These are phyloP conservation scores for Halophytophthora batemanensis DNA, from an alignment of 352 stramenopile species.

Conservation along the genomic window DNA sequence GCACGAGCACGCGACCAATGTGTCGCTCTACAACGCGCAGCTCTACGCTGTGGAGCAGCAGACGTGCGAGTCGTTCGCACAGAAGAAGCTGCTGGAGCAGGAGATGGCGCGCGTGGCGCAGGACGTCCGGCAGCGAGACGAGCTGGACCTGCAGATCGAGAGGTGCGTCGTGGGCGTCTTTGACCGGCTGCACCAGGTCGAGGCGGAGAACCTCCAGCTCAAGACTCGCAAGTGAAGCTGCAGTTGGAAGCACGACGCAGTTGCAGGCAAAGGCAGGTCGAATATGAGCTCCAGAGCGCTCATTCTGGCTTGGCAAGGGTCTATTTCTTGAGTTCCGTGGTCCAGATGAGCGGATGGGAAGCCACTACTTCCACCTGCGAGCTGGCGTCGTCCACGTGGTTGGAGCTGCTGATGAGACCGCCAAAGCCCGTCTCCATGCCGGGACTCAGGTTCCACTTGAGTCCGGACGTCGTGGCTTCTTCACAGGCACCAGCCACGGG, in stretches of 20 bases:
- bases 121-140: constrained; percentile 44
- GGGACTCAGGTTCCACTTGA: constrained; percentile 85
- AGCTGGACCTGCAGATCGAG: constrained; percentile 48
- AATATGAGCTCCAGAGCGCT: background rate
- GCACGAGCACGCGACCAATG: constrained; percentile 29
- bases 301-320: background rate
- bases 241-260: too few species aligned
- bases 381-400: constrained; percentile 51
- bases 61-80: constrained; percentile 49
- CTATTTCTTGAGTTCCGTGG: constrained; percentile 72
- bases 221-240: constrained; percentile 3
- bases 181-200: constrained; percentile 47
- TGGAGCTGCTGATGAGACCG: constrained; percentile 82
- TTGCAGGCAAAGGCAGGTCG: background rate
- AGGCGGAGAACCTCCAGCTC: constrained; percentile 44
- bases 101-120: constrained; percentile 38
- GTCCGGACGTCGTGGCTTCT: constrained; percentile 78
- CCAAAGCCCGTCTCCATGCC: constrained; percentile 73
- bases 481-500: constrained; percentile 83
- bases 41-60: constrained; percentile 54
- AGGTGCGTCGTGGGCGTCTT: constrained; percentile 56
- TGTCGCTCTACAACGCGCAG: constrained; percentile 44
- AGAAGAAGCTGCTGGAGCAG: constrained; percentile 40
- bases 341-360: constrained; percentile 88
- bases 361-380: constrained; percentile 59